These are phyloP conservation scores for Betula pendula DNA, from an alignment of 306 rosid genomes.

Conservation along the genomic window DNA sequence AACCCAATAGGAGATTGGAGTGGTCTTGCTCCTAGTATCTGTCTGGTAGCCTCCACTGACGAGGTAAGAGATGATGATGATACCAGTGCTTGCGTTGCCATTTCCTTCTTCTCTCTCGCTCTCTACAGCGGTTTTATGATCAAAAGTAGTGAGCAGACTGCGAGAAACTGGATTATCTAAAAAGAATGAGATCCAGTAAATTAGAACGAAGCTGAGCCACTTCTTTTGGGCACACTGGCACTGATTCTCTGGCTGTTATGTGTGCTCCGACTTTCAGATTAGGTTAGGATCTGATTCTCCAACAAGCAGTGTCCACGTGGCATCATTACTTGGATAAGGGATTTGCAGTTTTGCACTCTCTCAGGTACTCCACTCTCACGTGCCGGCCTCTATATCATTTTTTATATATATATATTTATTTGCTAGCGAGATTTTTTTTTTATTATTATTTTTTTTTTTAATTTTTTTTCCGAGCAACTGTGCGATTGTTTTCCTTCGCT, in stretches of 20 bases:
- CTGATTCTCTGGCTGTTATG: slow-evolving; percentile 45
- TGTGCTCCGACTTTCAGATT: slow-evolving; percentile 41
- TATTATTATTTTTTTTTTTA: no score
- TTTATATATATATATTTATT: not conserved
- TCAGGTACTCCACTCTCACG: slow-evolving; percentile 17
- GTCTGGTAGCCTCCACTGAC: slow-evolving; percentile 62
- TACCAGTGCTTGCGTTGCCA: slow-evolving; percentile 86
- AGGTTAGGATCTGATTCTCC: slow-evolving; percentile 65
- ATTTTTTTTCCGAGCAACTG: no score
- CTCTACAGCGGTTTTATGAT: not conserved
- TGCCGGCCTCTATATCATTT: slow-evolving; percentile 7
- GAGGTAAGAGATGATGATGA: slow-evolving; percentile 84
- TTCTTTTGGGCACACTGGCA: slow-evolving; percentile 29
- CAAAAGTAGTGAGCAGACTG: slow-evolving; percentile 6
- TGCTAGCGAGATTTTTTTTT: no score
- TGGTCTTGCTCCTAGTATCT: slow-evolving; percentile 54
- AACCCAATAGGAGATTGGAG: slow-evolving; percentile 43
- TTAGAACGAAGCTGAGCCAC: slow-evolving; percentile 28
- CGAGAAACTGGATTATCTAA: slow-evolving; percentile 19
- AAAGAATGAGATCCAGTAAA: slow-evolving; percentile 11
- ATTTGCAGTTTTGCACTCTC: slow-evolving; percentile 26
- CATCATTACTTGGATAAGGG: slow-evolving; percentile 49
- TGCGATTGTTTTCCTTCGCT: no score
- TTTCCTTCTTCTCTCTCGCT: slow-evolving; percentile 13
- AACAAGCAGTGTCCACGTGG: slow-evolving; percentile 60